A percentile compares a stretch with the other conserved stretches of the same genome.
Conservation (phyloP, 306 rosid species). For the Parietaria judaica region DNA sequence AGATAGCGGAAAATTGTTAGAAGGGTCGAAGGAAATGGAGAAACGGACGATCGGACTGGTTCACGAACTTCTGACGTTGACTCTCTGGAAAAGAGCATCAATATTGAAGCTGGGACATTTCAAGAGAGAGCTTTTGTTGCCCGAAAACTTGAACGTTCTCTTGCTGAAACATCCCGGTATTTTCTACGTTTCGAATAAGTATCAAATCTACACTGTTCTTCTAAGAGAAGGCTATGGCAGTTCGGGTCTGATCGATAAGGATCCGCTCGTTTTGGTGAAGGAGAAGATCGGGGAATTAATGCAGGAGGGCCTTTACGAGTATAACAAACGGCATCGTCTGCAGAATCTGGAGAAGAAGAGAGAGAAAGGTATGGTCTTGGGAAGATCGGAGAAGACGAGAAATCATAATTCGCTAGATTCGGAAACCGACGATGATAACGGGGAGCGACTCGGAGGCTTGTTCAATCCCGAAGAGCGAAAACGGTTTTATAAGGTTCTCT, state of each 20-base stretch:
- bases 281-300: conserved; percentile 81
- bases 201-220: conserved; percentile 60
- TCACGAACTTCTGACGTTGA: conserved; percentile 74
- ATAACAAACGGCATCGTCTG: conserved; percentile 42
- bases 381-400: conserved; percentile 30
- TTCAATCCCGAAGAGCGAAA: conserved; percentile 87
- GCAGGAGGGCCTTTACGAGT: conserved; percentile 96
- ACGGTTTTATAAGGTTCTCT: conserved; percentile 69
- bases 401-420: conserved; percentile 20
- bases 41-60: conserved; percentile 71
- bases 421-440: conserved; percentile 28
- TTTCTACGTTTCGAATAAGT: conserved; percentile 76
- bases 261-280: conserved; percentile 64
- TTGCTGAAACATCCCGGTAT: conserved; percentile 76
- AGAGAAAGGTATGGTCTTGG: conserved; percentile 43
- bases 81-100: conserved; percentile 73
- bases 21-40: conserved; percentile 65
- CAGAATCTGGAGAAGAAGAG: conserved; percentile 56
- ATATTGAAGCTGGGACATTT: conserved; percentile 75
- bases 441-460: conserved; percentile 45
- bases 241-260: conserved; percentile 56
- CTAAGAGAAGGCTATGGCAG: conserved; percentile 73
- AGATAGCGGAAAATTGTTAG: conserved; percentile 32
- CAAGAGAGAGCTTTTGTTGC: conserved; percentile 55
- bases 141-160: conserved; percentile 56